Percentiles rank a stretch among this genome's conserved stretches.
Conservation (phyloP, 208 protist species). For the Kentomonas sorsogonicus region DNA sequence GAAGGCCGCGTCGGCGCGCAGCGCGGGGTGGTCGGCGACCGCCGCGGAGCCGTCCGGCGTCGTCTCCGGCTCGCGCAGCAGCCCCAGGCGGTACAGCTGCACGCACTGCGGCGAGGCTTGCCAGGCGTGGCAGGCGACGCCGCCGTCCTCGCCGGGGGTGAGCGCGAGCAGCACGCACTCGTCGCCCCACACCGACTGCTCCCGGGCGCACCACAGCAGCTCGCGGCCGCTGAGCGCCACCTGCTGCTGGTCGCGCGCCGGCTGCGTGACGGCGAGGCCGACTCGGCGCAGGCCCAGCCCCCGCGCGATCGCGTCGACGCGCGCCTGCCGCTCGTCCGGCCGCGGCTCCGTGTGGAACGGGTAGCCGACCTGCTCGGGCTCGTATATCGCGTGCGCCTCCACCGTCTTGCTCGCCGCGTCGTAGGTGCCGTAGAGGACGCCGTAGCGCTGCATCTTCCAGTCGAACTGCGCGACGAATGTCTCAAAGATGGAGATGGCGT, state of each 20-base stretch:
- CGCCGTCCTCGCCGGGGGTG: conserved; percentile 29
- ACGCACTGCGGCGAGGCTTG: conserved; percentile 85
- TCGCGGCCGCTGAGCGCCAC: conserved; percentile 44
- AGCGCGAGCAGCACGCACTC: conserved; percentile 86
- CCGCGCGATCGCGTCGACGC: conserved; percentile 54
- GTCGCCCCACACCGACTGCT: conserved; percentile 82
- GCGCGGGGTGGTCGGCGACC: conserved; percentile 4
- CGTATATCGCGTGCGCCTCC: conserved; percentile 84
- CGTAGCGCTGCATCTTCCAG: conserved; percentile 80
- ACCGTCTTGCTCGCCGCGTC: conserved; percentile 28
- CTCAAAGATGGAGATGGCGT: conserved; percentile 80
- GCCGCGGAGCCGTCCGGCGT: not conserved
- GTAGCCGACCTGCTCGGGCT: conserved; percentile 77
- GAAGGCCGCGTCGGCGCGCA: conserved; percentile 19
- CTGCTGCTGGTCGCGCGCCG: conserved; percentile 34
- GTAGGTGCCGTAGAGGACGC: conserved; percentile 79
- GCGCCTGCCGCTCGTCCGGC: conserved; percentile 28
- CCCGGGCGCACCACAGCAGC: conserved; percentile 70
- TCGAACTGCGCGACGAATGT: conserved; percentile 66
- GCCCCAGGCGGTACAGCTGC: conserved; percentile 67
- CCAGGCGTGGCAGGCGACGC: conserved; percentile 77
- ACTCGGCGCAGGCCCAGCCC: conserved; percentile 70
- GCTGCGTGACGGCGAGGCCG: conserved; percentile 78
- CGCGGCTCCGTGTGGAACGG: conserved; percentile 38
- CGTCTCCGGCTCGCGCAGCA: conserved; percentile 27